Evolutionary conservation across 2,329 filamentous ascomycete genomes (phyloP), one percentile per base, ranked within the genome.

Genomic region (Ilyonectria sp.): DNA sequence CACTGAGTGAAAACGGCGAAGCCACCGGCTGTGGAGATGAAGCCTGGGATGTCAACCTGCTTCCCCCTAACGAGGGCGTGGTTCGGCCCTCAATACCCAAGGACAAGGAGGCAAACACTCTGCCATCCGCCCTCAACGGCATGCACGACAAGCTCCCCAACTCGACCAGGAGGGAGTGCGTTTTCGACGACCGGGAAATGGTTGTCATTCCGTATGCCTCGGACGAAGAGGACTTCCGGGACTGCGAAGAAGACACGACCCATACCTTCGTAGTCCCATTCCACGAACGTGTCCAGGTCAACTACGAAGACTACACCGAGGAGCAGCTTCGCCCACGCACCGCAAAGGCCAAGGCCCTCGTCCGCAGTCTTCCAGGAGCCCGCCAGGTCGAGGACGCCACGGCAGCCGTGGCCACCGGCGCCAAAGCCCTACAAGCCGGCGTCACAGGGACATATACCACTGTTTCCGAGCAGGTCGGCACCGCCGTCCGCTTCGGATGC

Each of bases 401-500:
- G 2, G n/a, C n/a, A 8, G 40, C 29, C 2, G 21, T 33, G 9
- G 17, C 31, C 1, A 31, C 54, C 2, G 31, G 21, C 29, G 43
- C 40, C 3, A 40, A 52, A 0, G n/a, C 29, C 17, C 57, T 62
- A 9, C 62, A 67, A 33, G 60, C 35, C 11, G 59, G 49, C 15
- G 44, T 66, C 5, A 23, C 11, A 23, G 54, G 66, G 17, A 64
- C 72, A 0, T 73, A 64, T 50, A 60, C 46, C 13, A 46, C 29
- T n/a, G 47, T 71, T 3, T 7, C 67, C 1, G 65, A 37, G 4
- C 55, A 60, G 0, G 19, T 63, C 15, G 8, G 10, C 1, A 21
- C 37, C 9, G 55, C 63, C 7, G 57, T 46, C 1, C 58, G 19
- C 9, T 19, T 49, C 5, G 64, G 69, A 5, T 26, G 50, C 13